Evolutionary conservation across 2,329 filamentous ascomycete genomes (phyloP).

Genomic region (Penicillium decumbens): DNA sequence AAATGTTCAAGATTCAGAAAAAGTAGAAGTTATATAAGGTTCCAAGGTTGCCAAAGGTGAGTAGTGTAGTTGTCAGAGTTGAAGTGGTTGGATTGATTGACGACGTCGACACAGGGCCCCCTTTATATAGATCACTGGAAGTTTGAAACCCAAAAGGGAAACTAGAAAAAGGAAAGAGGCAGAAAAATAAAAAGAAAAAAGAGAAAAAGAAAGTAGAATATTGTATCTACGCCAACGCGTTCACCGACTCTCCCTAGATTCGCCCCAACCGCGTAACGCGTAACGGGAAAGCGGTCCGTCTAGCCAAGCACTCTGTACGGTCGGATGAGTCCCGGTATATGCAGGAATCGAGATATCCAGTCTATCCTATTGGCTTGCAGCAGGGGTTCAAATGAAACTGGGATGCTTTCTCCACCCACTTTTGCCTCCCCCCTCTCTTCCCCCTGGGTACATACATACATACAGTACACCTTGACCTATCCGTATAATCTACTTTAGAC

Average conservation of each 20-base stretch:
- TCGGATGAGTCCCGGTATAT: conserved; percentile 3
- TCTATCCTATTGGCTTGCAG: conserved; percentile 9
- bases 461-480: background rate
- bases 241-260: conserved; percentile 20
- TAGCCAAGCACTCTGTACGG: conserved; percentile 3
- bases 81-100: background rate
- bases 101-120: background rate
- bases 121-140: conserved; percentile 7
- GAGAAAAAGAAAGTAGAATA: conserved; percentile 2
- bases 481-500: background rate
- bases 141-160: background rate
- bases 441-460: background rate
- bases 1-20: background rate
- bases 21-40: background rate
- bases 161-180: background rate
- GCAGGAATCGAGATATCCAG: conserved; percentile 2
- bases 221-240: conserved; percentile 8
- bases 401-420: background rate
- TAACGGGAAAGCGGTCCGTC: conserved; percentile 10
- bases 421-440: background rate
- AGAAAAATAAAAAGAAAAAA: background rate
- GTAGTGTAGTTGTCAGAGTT: background rate
- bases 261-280: conserved; percentile 2
- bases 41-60: background rate
- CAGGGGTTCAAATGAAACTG: background rate